Conservation (phyloP, 805 yeast genomes). For the Helenozyma rhizophorensis region DNA sequence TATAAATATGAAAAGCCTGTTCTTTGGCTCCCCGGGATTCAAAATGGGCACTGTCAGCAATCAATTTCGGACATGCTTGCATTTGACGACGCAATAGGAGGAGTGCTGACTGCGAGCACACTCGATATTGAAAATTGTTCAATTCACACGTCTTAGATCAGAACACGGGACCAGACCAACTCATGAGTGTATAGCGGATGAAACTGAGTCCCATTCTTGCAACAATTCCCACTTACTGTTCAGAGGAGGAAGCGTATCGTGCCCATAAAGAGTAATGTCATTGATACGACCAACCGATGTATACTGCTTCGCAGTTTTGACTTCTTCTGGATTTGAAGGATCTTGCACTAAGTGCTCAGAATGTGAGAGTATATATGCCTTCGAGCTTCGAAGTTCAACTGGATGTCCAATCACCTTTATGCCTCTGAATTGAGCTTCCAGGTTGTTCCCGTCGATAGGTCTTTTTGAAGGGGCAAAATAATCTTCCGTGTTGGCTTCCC, state of each 20-base stretch:
- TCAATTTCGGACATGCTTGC: too few species aligned
- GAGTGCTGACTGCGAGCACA: constrained; percentile 12
- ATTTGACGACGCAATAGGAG: constrained; percentile 2
- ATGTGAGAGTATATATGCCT: constrained; percentile 7
- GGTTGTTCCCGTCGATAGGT: constrained; percentile 1
- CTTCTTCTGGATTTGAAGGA: constrained; percentile 1
- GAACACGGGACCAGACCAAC: too few species aligned
- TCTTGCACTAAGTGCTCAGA: constrained; percentile 7
- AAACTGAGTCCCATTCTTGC: constrained; percentile 12
- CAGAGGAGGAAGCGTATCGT: constrained; percentile 12
- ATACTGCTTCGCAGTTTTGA: constrained; percentile 8
- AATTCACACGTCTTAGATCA: too few species aligned
- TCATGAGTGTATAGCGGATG: constrained; percentile 10
- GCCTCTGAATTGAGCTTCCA: constrained; percentile 14
- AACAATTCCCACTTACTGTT: constrained; percentile 12
- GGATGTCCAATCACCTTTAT: constrained; percentile 11
- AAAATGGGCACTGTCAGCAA: constrained; percentile 1
- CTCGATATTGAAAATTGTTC: constrained; percentile 2
- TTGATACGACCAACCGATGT: constrained; percentile 10
- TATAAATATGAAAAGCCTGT: constrained; percentile 33
- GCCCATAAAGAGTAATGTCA: constrained; percentile 10
- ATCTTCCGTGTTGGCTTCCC: constrained; percentile 8
- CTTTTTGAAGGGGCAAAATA: constrained; percentile 11
- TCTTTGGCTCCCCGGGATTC: constrained; percentile 35
- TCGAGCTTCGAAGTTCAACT: constrained; percentile 4